Conservation (phyloP, 176 grass and related monocot genomes). For the Luzula sylvatica region DNA sequence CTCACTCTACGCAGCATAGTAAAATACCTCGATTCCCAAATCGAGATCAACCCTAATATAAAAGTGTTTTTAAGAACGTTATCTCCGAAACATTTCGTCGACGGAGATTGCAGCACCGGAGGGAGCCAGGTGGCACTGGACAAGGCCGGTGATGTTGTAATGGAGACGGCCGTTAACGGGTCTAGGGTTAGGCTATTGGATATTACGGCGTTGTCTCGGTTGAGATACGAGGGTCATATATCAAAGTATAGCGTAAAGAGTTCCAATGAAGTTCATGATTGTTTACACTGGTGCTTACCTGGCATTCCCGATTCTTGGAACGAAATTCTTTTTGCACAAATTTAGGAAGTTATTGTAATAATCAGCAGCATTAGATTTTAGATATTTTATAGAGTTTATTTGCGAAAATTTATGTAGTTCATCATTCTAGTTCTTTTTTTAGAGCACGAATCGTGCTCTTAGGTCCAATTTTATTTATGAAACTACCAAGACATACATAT, state of each 20-base stretch:
- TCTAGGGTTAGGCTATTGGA: conserved; percentile 71
- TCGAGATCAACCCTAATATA: conserved; percentile 29
- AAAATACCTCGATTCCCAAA: conserved; percentile 62
- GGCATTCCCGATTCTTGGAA: conserved; percentile 93
- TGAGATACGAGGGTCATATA: conserved; percentile 85
- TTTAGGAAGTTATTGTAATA: conserved; percentile 25
- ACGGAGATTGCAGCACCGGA: conserved; percentile 95
- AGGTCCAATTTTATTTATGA: too few species aligned
- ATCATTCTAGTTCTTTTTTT: too few species aligned
- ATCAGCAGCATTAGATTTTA: too few species aligned
- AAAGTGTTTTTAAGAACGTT: conserved; percentile 87
- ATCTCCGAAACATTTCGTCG: conserved; percentile 84
- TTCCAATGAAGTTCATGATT: conserved; percentile 49
- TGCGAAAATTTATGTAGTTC: too few species aligned
- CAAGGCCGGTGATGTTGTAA: conserved; percentile 49
- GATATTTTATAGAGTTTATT: too few species aligned
- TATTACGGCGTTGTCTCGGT: conserved; percentile 65
- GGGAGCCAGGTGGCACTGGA: conserved; percentile 64
- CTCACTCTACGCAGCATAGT: conserved; percentile 62
- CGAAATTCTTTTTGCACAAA: conserved; percentile 83
- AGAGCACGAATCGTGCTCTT: too few species aligned
- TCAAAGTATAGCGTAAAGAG: conserved; percentile 60
- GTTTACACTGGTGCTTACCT: conserved; percentile 98
- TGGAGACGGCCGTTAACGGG: conserved; percentile 55
- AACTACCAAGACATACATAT: too few species aligned